Evolutionary conservation across 2,329 filamentous ascomycete genomes (phyloP), one percentile per base, ranked within the genome.

Genomic region (Claviceps monticola): DNA sequence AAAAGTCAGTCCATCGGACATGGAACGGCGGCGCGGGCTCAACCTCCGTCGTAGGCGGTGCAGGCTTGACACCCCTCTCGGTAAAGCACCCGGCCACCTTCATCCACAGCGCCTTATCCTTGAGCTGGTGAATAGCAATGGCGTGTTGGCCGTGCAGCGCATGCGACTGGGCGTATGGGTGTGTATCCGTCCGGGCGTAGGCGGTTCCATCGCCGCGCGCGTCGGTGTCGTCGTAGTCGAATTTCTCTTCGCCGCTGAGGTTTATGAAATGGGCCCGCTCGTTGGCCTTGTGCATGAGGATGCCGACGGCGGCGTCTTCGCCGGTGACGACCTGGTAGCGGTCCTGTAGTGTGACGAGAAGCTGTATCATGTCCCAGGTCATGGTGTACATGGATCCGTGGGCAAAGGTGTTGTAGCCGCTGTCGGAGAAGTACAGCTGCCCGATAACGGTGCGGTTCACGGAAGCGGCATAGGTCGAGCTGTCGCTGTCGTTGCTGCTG

Each of bases 301-400:
- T 56, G 1, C 60, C 59, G 13, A 62, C 51, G 1, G 61, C 57
- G 57, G 62, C 62, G 51, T 65, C 63, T 51, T 65, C 63, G 17
- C 62, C 61, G 8, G 60, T 59, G 14, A 65, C 50, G 1, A 64
- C 58, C 17, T 57, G 51, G 53, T 58, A 57, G 45, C 53, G 51
- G 26, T 53, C 50, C 51, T 66, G 64, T 14, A 66, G 56, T 11
- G 47, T 47, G 5, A 57, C 53, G 2, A 66, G 51, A 17, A 62
- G 51, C 49, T 62, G 56, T 5, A 65, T 57, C 58, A 65, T 58
- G 47, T 66, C 64, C 63, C 64, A 65, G 4, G 63, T 64, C 4
- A 60, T 51, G 17, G 64, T 65, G 56, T 66, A 66, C 58, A 66
- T 64, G 26, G 63, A 59, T 5, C 64, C 64, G 34, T 65, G 62